Evolutionary conservation across 2,329 filamentous ascomycete species (phyloP), one percentile per base, ranked within the genome.

Genomic region (Trichoderma endophyticum): DNA sequence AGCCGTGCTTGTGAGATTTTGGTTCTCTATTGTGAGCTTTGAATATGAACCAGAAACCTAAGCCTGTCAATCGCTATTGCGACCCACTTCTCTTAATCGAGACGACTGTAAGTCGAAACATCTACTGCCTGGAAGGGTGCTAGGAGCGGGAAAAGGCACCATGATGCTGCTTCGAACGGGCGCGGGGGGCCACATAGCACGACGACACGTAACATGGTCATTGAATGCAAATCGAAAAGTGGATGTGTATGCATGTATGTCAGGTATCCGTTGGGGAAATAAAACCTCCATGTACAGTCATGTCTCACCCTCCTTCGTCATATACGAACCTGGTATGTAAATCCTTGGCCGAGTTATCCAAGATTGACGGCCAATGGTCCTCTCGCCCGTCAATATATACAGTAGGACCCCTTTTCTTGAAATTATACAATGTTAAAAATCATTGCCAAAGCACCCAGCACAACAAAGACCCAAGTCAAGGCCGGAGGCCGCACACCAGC

Each of bases 401-500:
- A 51, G 5, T 51, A 21, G 12, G 18, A 51, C 9, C 6, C 18
- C n/a, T 4, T 4, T 21, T 21, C 9, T n/a, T 21, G n/a, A 21
- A 21, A 21, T 51, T 61, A 51, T 24, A 39, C 36, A 61, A 69
- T 63, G 48, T 73, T 73, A 9, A 21, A 51, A 28, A 69, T 21
- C 48, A 64, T 59, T 36, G 72, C 54, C 60, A 73, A 30, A 21
- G 39, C 51, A 6, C 63, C 71, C 2, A 72, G 28, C 11, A 11
- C 43, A 4, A 36, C 39, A 60, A 68, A 56, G 21, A 63, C 57
- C 70, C 70, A 72, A 8, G 54, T 65, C 63, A 72, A 36, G 9
- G 71, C 54, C 24, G 34, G 28, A 34, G 62, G 67, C 12, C 68
- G 70, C 24, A 36, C 60, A 12, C 73, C 72, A 2, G 71, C 76